Evolutionary conservation across 2,329 filamentous ascomycete species (phyloP), one percentile per base, ranked within the genome.

Genomic region (Fusarium sp.): DNA sequence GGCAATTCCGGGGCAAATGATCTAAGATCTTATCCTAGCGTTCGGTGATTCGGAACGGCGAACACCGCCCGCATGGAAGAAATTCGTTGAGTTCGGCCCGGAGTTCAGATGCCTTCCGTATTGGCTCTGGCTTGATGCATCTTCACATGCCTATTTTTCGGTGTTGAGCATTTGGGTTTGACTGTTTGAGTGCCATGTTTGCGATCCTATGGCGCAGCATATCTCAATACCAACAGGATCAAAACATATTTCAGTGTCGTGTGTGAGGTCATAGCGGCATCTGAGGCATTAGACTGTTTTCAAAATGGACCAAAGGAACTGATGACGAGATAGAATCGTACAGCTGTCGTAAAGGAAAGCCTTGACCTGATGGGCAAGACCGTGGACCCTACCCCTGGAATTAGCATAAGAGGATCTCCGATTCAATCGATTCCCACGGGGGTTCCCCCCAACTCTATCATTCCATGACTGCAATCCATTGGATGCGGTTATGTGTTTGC

Each of bases 1-100:
- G 73, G 77, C 61, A 74, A 74, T 79, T 75, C 77, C 76, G 76
- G 75, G 75, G 74, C 67, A 65, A 66, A 72, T 74, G 74, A 78
- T 78, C 77, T 78, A 61, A 78, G 77, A 78, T 78, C 77, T 77
- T 69, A 71, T 71, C 72, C 73, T 75, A 61, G 61, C 53, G 41
- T 61, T 74, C 74, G 76, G 74, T 77, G 77, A 65, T 75, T 75
- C 76, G 74, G 76, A 71, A 72, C 74, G 74, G 74, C 65, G 68
- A 78, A 74, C 71, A 73, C 74, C 75, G 75, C 66, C 57, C 22
- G 57, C 61, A 58, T 69, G 58, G 44, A 64, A 57, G 34, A 70
- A 54, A 52, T 51, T 24, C 44, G 58, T 70, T 56, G 40, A 58
- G 48, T 71, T 65, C 67, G 63, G 64, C 58, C 61, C 64, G 62